Evolutionary conservation across 495 filamentous ascomycete genomes (phyloP), one percentile per base, ranked within the genome.

Genomic region (Saxophila tyrrhenica): DNA sequence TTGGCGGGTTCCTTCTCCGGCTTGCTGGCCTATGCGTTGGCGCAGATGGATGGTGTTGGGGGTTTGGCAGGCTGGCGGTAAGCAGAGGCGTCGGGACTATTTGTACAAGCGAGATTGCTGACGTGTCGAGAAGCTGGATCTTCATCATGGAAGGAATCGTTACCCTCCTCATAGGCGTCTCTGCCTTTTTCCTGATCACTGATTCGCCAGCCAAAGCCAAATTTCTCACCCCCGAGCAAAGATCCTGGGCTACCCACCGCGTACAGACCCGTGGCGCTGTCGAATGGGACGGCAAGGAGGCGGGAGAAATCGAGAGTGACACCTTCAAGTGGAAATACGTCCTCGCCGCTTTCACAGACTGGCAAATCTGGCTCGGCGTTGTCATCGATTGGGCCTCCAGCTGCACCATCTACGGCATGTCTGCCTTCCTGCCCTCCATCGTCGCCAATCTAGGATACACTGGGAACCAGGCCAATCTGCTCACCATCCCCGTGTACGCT

Each of bases 71-170:
- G 83, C 24, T 87, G 84, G 85, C 5, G 7, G 29, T 35, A 35
- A 35, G 29, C 13, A 13, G 13, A 35, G 29, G 13, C 29, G 13
- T 35, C 7, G 7, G 5, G 29, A 35, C 29, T 35, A 5, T 35
- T 35, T 13, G 5, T 35, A 35, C 13, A 5, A 7, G 29, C 29
- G 13, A 13, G 29, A 13, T 7, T 35, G n/a, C n/a, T n/a, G n/a
- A n/a, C n/a, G n/a, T n/a, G n/a, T n/a, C n/a, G n/a, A n/a, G 29
- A 13, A 75, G 80, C 32, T 89, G 85, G 85, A 87, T 89, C 45
- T 56, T 48, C 39, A 41, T 50, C 10, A 48, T 48, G 46, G 82
- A 84, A 44, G 77, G 82, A 13, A 71, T 76, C 11, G 72, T 79
- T 9, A 80, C 69, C 0, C 70, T 87, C 1, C 10, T 82, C 17